Conservation (phyloP, 140 eudicot species). For the Senecio squalidus region DNA sequence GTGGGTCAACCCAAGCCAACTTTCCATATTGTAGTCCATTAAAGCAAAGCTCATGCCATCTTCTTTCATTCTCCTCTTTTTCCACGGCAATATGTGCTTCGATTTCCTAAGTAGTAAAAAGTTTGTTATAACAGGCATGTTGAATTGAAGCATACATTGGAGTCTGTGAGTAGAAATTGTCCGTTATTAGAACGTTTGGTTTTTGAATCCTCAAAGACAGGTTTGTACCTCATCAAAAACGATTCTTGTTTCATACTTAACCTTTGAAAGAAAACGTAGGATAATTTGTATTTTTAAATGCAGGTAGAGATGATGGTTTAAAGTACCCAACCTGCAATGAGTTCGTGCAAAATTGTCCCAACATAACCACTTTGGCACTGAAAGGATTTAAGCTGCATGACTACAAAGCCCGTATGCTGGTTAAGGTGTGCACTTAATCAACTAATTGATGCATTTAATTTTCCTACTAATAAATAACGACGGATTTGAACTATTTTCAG, state of each 20-base stretch:
- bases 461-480: not conserved
- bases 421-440: conserved; percentile 45
- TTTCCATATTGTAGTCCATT: not conserved
- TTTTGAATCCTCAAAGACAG: conserved; percentile 87
- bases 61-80: not conserved
- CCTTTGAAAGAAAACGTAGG: not conserved
- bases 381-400: conserved; percentile 86
- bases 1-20: not conserved
- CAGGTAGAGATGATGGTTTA: conserved; percentile 86
- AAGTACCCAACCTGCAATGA: conserved; percentile 72
- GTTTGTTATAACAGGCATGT: conserved; percentile 49
- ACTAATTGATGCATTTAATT: not conserved
- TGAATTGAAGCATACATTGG: conserved; percentile 73
- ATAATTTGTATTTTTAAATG: conserved; percentile 5
- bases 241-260: not conserved
- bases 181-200: conserved; percentile 63
- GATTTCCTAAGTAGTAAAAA: conserved; percentile 10
- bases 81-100: not conserved
- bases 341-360: conserved; percentile 66
- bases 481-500: too few relatives aligned
- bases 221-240: conserved; percentile 22
- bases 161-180: conserved; percentile 62
- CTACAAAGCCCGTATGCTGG: conserved; percentile 59
- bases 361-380: conserved; percentile 62
- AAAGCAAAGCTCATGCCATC: not conserved